Evolutionary conservation across 1,139 yeast species (phyloP).

Genomic region (Saccharomyces hybrid): DNA sequence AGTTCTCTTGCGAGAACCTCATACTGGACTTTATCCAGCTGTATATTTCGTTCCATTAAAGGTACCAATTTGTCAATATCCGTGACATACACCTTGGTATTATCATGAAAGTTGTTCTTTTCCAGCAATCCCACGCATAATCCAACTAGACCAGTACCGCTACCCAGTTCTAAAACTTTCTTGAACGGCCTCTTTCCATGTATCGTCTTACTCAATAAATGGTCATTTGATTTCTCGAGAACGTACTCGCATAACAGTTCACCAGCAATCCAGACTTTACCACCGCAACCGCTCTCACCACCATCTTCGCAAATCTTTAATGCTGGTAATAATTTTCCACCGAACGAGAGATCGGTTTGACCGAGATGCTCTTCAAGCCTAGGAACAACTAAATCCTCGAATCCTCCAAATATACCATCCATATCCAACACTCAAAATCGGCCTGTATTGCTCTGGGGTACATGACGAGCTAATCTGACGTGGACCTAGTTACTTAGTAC

Average conservation of each 20-base stretch:
- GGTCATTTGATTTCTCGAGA: constrained; percentile 18
- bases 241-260: constrained; percentile 43
- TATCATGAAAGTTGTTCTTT: constrained; percentile 13
- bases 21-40: constrained; percentile 34
- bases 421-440: constrained; percentile 2
- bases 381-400: constrained; percentile 14
- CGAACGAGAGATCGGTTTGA: constrained; percentile 36
- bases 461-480: not conserved
- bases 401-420: constrained; percentile 14
- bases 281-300: constrained; percentile 52
- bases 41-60: constrained; percentile 40
- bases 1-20: constrained; percentile 38
- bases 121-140: constrained; percentile 28
- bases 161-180: constrained; percentile 44
- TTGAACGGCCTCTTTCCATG: constrained; percentile 11
- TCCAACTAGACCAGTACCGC: constrained; percentile 52
- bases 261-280: constrained; percentile 54
- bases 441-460: no score
- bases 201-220: constrained; percentile 6
- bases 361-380: constrained; percentile 35
- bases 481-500: not conserved
- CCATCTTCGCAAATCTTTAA: constrained; percentile 46
- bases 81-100: constrained; percentile 38
- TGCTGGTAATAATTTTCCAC: constrained; percentile 35
- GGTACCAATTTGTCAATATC: constrained; percentile 39